A percentile compares a stretch with the other conserved stretches of the same genome.
Evolutionary conservation across 2,329 filamentous ascomycete genomes (phyloP).

Genomic region (Apiospora phragmitis): DNA sequence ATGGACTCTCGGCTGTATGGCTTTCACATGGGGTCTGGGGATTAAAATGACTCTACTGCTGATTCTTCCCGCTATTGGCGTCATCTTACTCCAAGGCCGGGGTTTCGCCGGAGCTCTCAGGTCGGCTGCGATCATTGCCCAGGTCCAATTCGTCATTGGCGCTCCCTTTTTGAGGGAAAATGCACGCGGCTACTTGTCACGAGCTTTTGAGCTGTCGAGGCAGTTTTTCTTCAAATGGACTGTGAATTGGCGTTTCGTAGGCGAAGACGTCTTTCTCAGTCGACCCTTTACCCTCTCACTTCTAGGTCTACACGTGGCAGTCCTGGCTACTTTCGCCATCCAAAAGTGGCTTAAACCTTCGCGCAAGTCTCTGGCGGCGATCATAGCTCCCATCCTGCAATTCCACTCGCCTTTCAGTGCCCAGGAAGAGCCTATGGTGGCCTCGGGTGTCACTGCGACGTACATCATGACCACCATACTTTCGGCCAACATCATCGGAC

Average conservation of each 20-base stretch:
- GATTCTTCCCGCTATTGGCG: slow-evolving; percentile 75
- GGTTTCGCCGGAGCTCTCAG: slow-evolving; percentile 67
- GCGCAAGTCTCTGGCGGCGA: slow-evolving; percentile 54
- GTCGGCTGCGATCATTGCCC: slow-evolving; percentile 69
- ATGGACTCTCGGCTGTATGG: slow-evolving; percentile 72
- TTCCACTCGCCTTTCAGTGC: slow-evolving; percentile 45
- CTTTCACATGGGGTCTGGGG: slow-evolving; percentile 80
- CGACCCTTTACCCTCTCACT: slow-evolving; percentile 67
- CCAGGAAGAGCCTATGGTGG: slow-evolving; percentile 57
- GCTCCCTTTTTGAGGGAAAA: slow-evolving; percentile 70
- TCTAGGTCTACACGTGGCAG: slow-evolving; percentile 61
- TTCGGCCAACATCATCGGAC: slow-evolving; percentile 73
- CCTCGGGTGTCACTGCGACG: slow-evolving; percentile 62
- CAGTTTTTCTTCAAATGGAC: slow-evolving; percentile 98
- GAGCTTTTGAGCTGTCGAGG: slow-evolving; percentile 88
- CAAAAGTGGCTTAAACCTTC: slow-evolving; percentile 74
- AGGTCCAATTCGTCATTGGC: slow-evolving; percentile 71
- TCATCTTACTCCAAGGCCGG: slow-evolving; percentile 72
- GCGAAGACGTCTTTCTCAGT: slow-evolving; percentile 75
- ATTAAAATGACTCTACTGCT: slow-evolving; percentile 94
- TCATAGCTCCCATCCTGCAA: slow-evolving; percentile 48
- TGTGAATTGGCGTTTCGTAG: slow-evolving; percentile 97
- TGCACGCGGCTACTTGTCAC: slow-evolving; percentile 69
- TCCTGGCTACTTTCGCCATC: slow-evolving; percentile 67
- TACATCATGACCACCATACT: slow-evolving; percentile 79